phyloP scores from a whole-genome alignment of 768 basidiomycete genomes.

The Stropharia rugosoannulata region DNA sequence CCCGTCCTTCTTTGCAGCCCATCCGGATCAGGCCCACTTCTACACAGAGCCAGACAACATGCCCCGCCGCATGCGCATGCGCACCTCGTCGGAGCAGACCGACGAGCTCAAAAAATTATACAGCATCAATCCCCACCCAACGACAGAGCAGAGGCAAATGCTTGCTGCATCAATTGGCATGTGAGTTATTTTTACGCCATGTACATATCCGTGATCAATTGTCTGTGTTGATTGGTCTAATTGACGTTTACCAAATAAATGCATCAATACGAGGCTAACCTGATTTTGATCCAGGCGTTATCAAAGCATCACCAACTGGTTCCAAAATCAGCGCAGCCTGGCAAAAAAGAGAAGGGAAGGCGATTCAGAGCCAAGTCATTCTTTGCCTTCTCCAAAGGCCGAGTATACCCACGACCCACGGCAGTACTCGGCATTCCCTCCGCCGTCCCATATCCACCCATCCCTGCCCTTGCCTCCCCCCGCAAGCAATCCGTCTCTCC shows the following conservation, averaged over 20 bases:
- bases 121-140: slow-evolving; percentile 62
- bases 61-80: slow-evolving; percentile 61
- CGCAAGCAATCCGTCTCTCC: slow-evolving; percentile 32
- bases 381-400: slow-evolving; percentile 21
- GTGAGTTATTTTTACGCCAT: slow-evolving; percentile 47
- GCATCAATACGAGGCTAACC: slow-evolving; percentile 26
- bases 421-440: slow-evolving; percentile 49
- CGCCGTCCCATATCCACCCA: slow-evolving; percentile 43
- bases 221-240: slow-evolving; percentile 17
- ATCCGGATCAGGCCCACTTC: slow-evolving; percentile 49
- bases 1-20: slow-evolving; percentile 43
- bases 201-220: slow-evolving; percentile 19
- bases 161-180: slow-evolving; percentile 73
- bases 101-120: slow-evolving; percentile 72
- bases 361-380: slow-evolving; percentile 28
- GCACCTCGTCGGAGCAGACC: slow-evolving; percentile 62
- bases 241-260: not conserved
- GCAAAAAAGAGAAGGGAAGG: slow-evolving; percentile 73
- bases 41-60: slow-evolving; percentile 49
- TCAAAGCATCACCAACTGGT: slow-evolving; percentile 84
- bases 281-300: slow-evolving; percentile 53
- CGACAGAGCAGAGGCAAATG: slow-evolving; percentile 62
- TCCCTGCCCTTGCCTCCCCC: slow-evolving; percentile 40
- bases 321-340: slow-evolving; percentile 81
- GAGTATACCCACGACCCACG: slow-evolving; percentile 34